Percentiles rank a stretch among this genome's conserved stretches.
These are phyloP conservation scores for Hordeum vulgare DNA, from an alignment of 176 grass and related monocot genomes.

Conservation along the genomic window MorexV3_pseudomolecules_assembly NC_058521.1:235803068-235803567, in stretches of 20 bases:
- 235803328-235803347: slow-evolving; percentile 84
- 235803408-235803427: too few relatives aligned
- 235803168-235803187: slow-evolving; percentile 61
- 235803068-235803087: slow-evolving; percentile 68
- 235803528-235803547: not conserved
- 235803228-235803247: slow-evolving; percentile 19
- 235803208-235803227: slow-evolving; percentile 56
- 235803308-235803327: slow-evolving; percentile 57
- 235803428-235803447: not conserved
- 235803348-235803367: not conserved
- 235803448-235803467: not conserved
- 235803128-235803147: slow-evolving; percentile 45
- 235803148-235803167: slow-evolving; percentile 73
- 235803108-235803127: slow-evolving; percentile 45
- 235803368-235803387: not conserved
- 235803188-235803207: slow-evolving; percentile 47
- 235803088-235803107: slow-evolving; percentile 42
- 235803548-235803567: not conserved
- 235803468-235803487: not conserved
- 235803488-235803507: not conserved
- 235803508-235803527: not conserved
- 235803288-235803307: slow-evolving; percentile 50
- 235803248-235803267: slow-evolving; percentile 43
- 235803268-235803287: slow-evolving; percentile 51
- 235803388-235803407: too few relatives aligned